Evolutionary conservation across 1,284 basidiomycete genomes (phyloP).

Genomic region (Microbotryomycetes sp.): DNA sequence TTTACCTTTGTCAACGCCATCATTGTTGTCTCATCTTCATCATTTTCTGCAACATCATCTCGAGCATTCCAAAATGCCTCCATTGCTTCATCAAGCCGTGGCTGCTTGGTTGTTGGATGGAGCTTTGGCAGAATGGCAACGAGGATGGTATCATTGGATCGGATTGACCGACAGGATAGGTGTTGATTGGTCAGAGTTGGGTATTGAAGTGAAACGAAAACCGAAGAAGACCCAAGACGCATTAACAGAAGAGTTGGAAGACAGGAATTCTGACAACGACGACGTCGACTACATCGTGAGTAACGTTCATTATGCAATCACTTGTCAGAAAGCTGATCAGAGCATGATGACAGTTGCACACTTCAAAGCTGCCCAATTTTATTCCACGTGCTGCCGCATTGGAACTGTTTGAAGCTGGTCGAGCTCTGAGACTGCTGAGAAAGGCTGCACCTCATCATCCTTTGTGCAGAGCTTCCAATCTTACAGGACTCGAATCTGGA

Average conservation of each 20-base stretch:
- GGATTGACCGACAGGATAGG: not conserved
- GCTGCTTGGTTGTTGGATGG: conserved; percentile 5
- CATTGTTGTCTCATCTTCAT: not conserved
- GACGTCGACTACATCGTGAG: not conserved
- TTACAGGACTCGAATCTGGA: not conserved
- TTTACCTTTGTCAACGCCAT: not conserved
- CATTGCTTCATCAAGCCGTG: not conserved
- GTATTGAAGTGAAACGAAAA: not conserved
- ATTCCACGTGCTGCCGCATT: conserved; percentile 2
- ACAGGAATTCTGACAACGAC: not conserved
- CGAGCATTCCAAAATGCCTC: conserved; percentile 1
- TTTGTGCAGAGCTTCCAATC: not conserved
- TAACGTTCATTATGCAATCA: not conserved
- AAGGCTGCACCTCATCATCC: conserved; percentile 3
- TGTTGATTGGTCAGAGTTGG: not conserved
- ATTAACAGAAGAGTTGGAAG: not conserved
- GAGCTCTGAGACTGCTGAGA: conserved; percentile 1
- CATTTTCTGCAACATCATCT: not conserved
- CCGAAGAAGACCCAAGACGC: not conserved
- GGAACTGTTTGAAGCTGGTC: conserved; percentile 11
- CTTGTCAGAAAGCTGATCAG: not conserved
- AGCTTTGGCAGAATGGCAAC: conserved; percentile 1
- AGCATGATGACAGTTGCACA: not conserved
- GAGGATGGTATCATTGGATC: conserved; percentile 4
- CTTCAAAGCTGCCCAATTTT: not conserved